A percentile compares a stretch with the other conserved stretches of the same genome.
Conservation (phyloP, 192 early-diverging fungal genomes). For the Mortierella hygrophila region DNA sequence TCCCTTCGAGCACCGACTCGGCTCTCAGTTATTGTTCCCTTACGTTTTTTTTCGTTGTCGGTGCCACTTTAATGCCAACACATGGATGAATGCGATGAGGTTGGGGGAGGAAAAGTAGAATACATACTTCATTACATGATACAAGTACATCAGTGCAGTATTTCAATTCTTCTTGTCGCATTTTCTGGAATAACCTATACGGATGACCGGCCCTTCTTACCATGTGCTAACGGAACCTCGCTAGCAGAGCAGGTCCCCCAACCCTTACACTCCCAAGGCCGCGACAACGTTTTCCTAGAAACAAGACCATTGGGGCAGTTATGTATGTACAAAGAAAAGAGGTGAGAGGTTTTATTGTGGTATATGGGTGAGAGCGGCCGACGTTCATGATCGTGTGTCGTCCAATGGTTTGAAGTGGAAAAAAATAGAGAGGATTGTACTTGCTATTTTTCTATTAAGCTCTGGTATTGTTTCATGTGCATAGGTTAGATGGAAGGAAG, state of each 20-base stretch:
- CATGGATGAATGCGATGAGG: too few relatives aligned
- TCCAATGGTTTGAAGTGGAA: not conserved
- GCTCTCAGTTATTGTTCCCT: not conserved
- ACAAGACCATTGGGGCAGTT: not conserved
- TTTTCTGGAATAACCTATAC: too few relatives aligned
- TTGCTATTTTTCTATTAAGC: not conserved
- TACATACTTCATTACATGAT: too few relatives aligned
- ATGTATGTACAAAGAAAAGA: not conserved
- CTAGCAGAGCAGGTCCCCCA: too few relatives aligned
- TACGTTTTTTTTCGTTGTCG: too few relatives aligned
- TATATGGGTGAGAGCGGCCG: not conserved
- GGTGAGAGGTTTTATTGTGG: not conserved
- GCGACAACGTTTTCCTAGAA: not conserved
- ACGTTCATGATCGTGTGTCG: not conserved
- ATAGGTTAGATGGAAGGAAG: not conserved
- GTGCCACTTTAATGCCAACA: too few relatives aligned
- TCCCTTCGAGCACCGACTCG: not conserved
- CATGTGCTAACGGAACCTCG: not conserved
- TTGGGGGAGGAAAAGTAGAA: too few relatives aligned
- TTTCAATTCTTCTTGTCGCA: too few relatives aligned
- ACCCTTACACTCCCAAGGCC: not conserved
- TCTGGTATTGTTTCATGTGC: not conserved
- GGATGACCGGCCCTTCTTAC: not conserved
- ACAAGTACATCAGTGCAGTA: too few relatives aligned
- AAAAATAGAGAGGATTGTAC: not conserved